Conservation (phyloP, 192 early-diverging fungal species). For the Lobosporangium transversale region DNA sequence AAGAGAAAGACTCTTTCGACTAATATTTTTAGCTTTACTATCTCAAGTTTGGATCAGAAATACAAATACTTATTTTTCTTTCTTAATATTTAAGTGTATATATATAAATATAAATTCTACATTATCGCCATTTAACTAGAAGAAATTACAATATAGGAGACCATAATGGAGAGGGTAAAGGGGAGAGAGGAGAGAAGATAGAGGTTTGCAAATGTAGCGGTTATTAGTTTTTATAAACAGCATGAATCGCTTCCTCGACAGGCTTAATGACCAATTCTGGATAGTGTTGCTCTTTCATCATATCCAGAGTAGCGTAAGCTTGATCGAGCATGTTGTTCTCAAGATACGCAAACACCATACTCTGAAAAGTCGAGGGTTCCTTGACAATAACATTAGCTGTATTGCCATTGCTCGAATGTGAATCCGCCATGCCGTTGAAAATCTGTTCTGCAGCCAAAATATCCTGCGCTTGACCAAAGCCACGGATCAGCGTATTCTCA, state of each 20-base stretch:
- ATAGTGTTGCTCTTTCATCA: slow-evolving; percentile 41
- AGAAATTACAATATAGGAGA: no score
- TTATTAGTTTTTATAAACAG: no score
- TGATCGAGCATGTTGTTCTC: slow-evolving; percentile 53
- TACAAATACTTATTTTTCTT: neutral
- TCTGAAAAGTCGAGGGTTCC: slow-evolving; percentile 69
- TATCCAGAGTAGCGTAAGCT: slow-evolving; percentile 37
- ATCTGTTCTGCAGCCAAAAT: slow-evolving; percentile 54
- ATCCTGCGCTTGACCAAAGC: slow-evolving; percentile 57
- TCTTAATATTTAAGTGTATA: neutral
- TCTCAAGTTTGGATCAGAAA: no score
- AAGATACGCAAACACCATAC: slow-evolving; percentile 64
- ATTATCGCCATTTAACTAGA: no score
- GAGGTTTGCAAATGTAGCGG: no score
- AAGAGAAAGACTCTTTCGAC: no score
- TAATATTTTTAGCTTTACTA: no score
- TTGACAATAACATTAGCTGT: slow-evolving; percentile 45
- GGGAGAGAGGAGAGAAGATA: no score
- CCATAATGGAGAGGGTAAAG: no score
- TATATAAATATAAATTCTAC: no score
- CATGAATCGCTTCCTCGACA: slow-evolving; percentile 42
- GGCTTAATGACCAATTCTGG: slow-evolving; percentile 47
- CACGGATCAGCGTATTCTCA: slow-evolving; percentile 67
- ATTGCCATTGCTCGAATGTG: slow-evolving; percentile 22
- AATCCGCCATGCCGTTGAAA: slow-evolving; percentile 63